Percentiles rank a stretch among this genome's conserved stretches.
Evolutionary conservation across 345 rosid species (phyloP).

Genomic region (Gossypium sturtianum): DNA sequence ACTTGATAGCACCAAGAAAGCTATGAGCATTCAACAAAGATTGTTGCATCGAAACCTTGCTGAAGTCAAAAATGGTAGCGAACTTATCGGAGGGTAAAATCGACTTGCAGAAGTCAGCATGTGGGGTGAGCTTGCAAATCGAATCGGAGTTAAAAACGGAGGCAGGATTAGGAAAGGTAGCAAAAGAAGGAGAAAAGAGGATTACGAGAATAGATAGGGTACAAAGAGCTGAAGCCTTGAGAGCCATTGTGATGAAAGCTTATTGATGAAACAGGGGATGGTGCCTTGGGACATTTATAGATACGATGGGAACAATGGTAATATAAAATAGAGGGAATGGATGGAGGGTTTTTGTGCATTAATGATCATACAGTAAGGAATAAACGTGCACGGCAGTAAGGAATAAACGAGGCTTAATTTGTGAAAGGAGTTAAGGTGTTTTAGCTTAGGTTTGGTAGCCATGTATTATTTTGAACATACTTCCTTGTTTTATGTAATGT

Average conservation of each 20-base stretch:
- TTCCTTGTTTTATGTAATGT: neutral
- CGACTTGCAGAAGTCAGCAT: slow-evolving; percentile 22
- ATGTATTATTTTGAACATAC: neutral
- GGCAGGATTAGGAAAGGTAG: neutral
- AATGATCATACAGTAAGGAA: neutral
- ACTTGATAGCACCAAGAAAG: slow-evolving; percentile 9
- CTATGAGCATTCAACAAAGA: slow-evolving; percentile 17
- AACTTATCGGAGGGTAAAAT: slow-evolving; percentile 13
- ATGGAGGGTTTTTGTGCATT: neutral
- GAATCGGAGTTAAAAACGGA: slow-evolving; percentile 1
- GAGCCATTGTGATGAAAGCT: neutral
- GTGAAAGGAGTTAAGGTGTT: neutral
- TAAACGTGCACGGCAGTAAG: slow-evolving; percentile 3
- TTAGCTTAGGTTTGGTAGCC: neutral
- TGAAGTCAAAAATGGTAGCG: slow-evolving; percentile 21
- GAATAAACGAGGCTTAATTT: neutral
- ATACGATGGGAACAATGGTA: too few species aligned
- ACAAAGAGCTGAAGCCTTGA: neutral
- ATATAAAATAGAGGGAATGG: too few species aligned
- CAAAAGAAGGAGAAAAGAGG: slow-evolving; percentile 17
- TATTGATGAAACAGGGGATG: neutral
- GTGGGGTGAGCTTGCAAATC: slow-evolving; percentile 22
- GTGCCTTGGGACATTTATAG: neutral
- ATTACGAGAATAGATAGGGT: slow-evolving; percentile 7
- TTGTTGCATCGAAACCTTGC: slow-evolving; percentile 13